phyloP scores from a whole-genome alignment of 768 basidiomycete genomes.

The Neoboletus magnificus region DNA sequence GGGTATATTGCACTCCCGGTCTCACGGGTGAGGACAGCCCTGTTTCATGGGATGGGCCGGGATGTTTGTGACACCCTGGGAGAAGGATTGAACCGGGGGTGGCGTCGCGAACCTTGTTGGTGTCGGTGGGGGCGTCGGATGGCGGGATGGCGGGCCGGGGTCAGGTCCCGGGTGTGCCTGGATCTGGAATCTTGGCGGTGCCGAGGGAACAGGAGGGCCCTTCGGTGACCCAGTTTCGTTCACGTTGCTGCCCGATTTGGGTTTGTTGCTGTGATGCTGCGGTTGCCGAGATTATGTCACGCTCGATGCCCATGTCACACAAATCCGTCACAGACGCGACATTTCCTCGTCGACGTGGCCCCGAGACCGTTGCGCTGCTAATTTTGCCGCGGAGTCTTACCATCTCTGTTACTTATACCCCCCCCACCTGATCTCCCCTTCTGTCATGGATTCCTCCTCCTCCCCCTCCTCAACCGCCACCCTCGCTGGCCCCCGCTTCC shows the following conservation, averaged over 20 bases:
- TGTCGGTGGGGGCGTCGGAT: conserved; percentile 14
- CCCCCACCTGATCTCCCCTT: conserved; percentile 9
- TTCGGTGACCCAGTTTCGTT: conserved; percentile 30
- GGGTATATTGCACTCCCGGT: conserved; percentile 23
- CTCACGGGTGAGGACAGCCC: too few species aligned
- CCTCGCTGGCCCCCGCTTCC: conserved; percentile 39
- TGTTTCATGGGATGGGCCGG: conserved; percentile 20
- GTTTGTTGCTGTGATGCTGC: conserved; percentile 29
- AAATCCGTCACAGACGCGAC: conserved; percentile 26
- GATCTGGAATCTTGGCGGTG: conserved; percentile 47
- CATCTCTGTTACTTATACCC: conserved; percentile 21
- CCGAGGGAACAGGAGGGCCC: conserved; percentile 31
- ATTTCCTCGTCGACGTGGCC: conserved; percentile 38
- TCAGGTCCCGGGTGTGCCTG: conserved; percentile 23
- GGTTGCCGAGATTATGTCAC: conserved; percentile 34
- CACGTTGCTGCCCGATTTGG: conserved; percentile 37
- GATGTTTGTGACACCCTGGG: not conserved
- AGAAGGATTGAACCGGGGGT: conserved; percentile 18
- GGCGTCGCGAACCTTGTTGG: conserved; percentile 13
- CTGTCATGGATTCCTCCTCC: conserved; percentile 41
- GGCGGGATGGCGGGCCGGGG: conserved; percentile 22
- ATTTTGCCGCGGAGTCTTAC: conserved; percentile 30
- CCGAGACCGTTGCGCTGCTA: conserved; percentile 29
- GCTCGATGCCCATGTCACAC: conserved; percentile 26
- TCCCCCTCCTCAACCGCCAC: conserved; percentile 34